Evolutionary conservation across 768 basidiomycete genomes (phyloP).

Genomic region (Galerina marginata): DNA sequence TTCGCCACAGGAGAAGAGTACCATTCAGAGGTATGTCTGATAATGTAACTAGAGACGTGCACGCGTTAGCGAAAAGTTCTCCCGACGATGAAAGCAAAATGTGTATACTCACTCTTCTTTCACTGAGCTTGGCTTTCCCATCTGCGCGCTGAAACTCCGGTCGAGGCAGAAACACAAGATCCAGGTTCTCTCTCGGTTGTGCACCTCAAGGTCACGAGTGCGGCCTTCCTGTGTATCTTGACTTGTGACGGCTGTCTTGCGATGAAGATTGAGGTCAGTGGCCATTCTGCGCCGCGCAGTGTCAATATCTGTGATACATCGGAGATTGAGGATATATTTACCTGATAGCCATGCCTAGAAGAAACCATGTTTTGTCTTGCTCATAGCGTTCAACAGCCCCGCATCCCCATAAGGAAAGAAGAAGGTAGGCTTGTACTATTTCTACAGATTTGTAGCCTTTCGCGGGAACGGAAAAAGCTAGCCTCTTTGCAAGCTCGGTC

Average conservation of each 20-base stretch:
- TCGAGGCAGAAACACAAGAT: constrained; percentile 86
- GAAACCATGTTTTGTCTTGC: constrained; percentile 92
- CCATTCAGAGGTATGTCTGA: constrained; percentile 84
- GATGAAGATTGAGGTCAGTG: constrained; percentile 93
- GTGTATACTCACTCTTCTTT: constrained; percentile 81
- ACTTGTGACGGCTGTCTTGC: constrained; percentile 70
- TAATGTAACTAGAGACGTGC: constrained; percentile 67
- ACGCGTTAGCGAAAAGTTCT: constrained; percentile 7
- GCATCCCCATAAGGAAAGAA: constrained; percentile 89
- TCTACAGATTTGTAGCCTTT: constrained; percentile 92
- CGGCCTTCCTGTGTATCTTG: constrained; percentile 80
- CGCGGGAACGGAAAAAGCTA: constrained; percentile 87
- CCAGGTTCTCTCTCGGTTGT: constrained; percentile 97
- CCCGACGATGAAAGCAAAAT: constrained; percentile 1
- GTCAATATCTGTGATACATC: constrained; percentile 4
- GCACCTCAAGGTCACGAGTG: constrained; percentile 81
- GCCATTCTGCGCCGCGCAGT: constrained; percentile 69
- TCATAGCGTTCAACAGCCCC: constrained; percentile 97
- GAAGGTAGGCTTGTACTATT: constrained; percentile 93
- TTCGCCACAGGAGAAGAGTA: constrained; percentile 66
- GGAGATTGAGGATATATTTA: constrained; percentile 25
- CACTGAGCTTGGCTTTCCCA: constrained; percentile 95
- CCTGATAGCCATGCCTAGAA: constrained; percentile 87
- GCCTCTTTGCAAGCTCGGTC: constrained; percentile 81
- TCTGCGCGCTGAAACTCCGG: constrained; percentile 89